Base-by-base conservation (phyloP, 148 eudicot species). In the Spergularia marina region DNA sequence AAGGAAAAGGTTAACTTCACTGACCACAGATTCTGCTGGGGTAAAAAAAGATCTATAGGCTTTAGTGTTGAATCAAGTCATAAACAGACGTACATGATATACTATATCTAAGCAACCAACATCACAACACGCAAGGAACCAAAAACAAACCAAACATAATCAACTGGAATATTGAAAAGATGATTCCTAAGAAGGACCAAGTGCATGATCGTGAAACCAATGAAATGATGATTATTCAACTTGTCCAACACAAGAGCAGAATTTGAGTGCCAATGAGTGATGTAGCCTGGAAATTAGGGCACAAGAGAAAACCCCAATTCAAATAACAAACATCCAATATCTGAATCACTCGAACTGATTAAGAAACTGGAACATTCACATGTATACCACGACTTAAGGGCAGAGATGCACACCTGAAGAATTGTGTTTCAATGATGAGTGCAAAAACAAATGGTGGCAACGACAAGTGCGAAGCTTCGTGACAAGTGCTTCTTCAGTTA, bases 401-500 rank as follows among this genome's bases (percentile, higher is more conserved):
- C 61, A 76, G 73, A 60, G 64, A 81, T 52, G 53, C 65, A 76
- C 76, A 91, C 98, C 98, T 88, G 98, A 92, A 66, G 94, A 76
- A 76, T 88, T 92, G 85, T 85, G 78, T 73, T 88, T 96, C 84
- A 96, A 84, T 49, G 99, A 89, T 57, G 84, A 53, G 74, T 92
- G 99, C 72, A 96, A 85, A 83, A 88, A 89, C 85, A 96, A 82
- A 84, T 92, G 87, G 79, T 96, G 99, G 80, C 86, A 92, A 23
- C 84, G 96, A 82, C 92, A 85, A 75, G 99, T 96, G 71, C 99
- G 94, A 79, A 96, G 91, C 85, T 96, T 96, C 72, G 97, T 87
- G 76, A 96, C 99, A 53, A 96, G 70, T 36, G 99, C 99, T 83
- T 96, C 99, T 87, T 96, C 98, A 44, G 99, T 96, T 68, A 96